Evolutionary conservation across 2,329 filamentous ascomycete genomes (phyloP), one percentile per base, ranked within the genome.

Genomic region (Microdochium paspali): DNA sequence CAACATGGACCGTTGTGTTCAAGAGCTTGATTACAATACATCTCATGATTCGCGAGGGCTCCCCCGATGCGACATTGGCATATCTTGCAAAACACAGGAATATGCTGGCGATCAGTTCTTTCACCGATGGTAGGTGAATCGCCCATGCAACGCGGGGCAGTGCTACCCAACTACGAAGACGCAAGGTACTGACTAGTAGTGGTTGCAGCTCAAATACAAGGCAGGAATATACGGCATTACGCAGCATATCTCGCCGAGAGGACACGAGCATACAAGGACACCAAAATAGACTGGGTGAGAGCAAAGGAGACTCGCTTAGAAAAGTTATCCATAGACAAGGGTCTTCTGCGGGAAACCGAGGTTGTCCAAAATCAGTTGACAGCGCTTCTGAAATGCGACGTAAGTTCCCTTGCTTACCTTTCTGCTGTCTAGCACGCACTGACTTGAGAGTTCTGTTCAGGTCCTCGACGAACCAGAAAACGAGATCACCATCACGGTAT

Each of bases 1-100:
- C 91, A 56, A 95, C 93, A 74, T 98, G 93, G 93, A 98, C 93
- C n/a, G 90, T 97, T 49, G 91, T 95, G 54, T 95, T 96, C 82
- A 98, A 98, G 73, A 85, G 89, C 58, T 74, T 98, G 56, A 95
- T 97, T 58, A 93, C 95, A 44, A 82, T 95, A 44, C 93, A 98
- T 66, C 73, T 97, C 51, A 97, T 98, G 93, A 93, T 98, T 63
- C 82, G 93, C 56, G 93, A 98, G 70, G 93, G 93, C 47, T 85
- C 90, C 53, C 82, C 85, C 28, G 89, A 97, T 63, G 86, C 90
- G 44, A 95, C 93, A 2, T 74, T 98, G 54, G 78, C 82, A 51
- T 96, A 88, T 59, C 78, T 98, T 28, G 78, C 90, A 40, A 84
- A 86, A 55, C 85, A 91, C 61, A 85, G 88, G 47, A 87, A 85